Base-by-base conservation (phyloP, 495 filamentous ascomycete species). In the Penicillium taxi region DNA sequence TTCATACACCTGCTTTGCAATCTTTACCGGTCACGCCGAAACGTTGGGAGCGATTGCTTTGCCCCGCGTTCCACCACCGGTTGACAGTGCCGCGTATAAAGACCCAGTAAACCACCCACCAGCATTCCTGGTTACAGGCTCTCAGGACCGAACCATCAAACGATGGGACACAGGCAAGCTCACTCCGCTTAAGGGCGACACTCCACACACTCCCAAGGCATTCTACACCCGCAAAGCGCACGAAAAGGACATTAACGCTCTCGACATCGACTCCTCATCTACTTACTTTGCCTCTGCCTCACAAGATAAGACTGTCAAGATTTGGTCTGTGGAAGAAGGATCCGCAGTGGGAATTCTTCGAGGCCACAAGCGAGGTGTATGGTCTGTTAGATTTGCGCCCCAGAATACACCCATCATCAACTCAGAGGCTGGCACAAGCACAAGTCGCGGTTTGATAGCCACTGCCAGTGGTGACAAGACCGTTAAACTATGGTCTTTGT, bases 201-300 rank as follows among this genome's bases (percentile, higher is more conserved):
- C 68, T 48, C 47, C 63, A 29, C 65, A 68, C 39, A 48, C 52
- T 12, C 48, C 60, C 25, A 72, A 74, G 48, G 79, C 86, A 5
- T 48, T 74, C 11, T 93, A 86, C 47, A 95, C 90, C 4, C 75
- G 89, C 22, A 85, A 94, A 61, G 93, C 91, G 2, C 91, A 99
- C 58, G 91, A 99, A 40, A 99, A 96, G 48, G 91, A 99, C 45
- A 99, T 99, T 65, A 99, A 99, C 47, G 86, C 91, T 4, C 67
- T 99, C 12, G 86, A 91, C 38, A 69, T 89, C 22, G 82, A 81
- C 45, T 73, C 78, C 16, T 67, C 70, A 9, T 73, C 73, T 9
- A 68, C 72, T 11, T 59, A 94, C 1, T 95, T 96, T 57, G 91
- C 93, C 9, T 94, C 89, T 0, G 91, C 91, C 23, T 96, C 90